Base-by-base conservation (phyloP, 2,329 filamentous ascomycete genomes). In the Fusarium sulawesiense region DNA sequence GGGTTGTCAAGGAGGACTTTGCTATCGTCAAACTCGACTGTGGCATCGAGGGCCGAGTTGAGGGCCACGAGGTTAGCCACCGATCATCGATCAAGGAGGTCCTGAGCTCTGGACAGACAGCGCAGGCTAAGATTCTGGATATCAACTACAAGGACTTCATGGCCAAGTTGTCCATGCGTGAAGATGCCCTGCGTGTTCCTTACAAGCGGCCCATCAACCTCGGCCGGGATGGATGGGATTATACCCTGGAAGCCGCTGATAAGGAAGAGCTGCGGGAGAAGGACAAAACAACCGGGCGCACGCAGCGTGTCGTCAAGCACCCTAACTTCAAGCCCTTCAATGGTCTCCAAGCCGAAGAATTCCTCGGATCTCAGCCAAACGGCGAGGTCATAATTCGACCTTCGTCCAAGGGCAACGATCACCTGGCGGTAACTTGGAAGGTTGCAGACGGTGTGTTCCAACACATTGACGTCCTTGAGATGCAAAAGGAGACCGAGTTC, bases 341-440 rank as follows among this genome's bases (percentile, higher is more conserved):
- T 80, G 89, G 93, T 30, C 89, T 90, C 4, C 94, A 98, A 81
- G 96, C 96, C 1, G 93, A 98, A 80, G 93, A 98, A 79, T 98
- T 92, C 78, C 87, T 99, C 32, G 94, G 94, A 44, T 93, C 92
- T 16, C 93, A 97, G 78, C 88, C 91, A 54, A 86, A 91, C 9
- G 96, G 96, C 50, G 96, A 98, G 79, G 92, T 97, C 58, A 93
- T 99, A 65, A 98, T 99, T 76, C 91, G 96, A 46, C 95, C 96
- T 6, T 98, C 94, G 1, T 97, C 94, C 29, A 97, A 97, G 80
- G 96, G 96, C 46, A 92, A 93, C 62, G 96, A 99, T 79, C 96
- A 99, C 83, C 85, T 99, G 58, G 94, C 95, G 10, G 90, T 99
- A 48, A 99, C 96, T 1, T 99, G 96, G 96, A 99, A 99, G 84